Evolutionary conservation across 2,329 filamentous ascomycete species (phyloP).

Genomic region (Fusarium sp.): DNA sequence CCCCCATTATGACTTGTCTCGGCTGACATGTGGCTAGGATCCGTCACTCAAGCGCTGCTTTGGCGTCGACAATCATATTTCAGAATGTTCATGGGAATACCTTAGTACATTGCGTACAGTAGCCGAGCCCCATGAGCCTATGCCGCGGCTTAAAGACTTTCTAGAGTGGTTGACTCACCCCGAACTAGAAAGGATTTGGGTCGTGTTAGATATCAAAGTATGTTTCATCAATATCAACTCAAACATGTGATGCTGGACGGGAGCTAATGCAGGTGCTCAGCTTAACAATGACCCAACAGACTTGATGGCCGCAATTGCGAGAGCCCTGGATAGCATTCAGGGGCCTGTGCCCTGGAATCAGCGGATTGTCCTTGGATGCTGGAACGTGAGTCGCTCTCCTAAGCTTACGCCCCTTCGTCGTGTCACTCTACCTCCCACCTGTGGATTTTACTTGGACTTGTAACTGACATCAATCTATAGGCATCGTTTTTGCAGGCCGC

Average conservation of each 20-base stretch:
- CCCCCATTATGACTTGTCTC: not conserved
- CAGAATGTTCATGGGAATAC: slow-evolving; percentile 82
- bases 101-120: slow-evolving; percentile 77
- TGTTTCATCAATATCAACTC: not conserved
- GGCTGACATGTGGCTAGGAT: slow-evolving; percentile 67
- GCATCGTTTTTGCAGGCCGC: slow-evolving; percentile 77
- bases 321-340: slow-evolving; percentile 69
- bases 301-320: slow-evolving; percentile 77
- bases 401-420: slow-evolving; percentile 6
- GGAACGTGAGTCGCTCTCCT: slow-evolving; percentile 69
- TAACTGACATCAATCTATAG: slow-evolving; percentile 52
- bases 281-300: slow-evolving; percentile 77
- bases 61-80: slow-evolving; percentile 77
- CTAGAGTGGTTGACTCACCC: slow-evolving; percentile 77
- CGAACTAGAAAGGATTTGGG: slow-evolving; percentile 77
- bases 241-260: slow-evolving; percentile 15
- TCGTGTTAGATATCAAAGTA: slow-evolving; percentile 91
- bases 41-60: slow-evolving; percentile 83
- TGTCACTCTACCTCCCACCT: not conserved
- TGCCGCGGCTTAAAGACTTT: slow-evolving; percentile 82
- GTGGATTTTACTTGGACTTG: not conserved
- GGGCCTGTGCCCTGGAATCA: slow-evolving; percentile 73
- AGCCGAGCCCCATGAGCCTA: slow-evolving; percentile 74
- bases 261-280: slow-evolving; percentile 55
- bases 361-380: slow-evolving; percentile 83